phyloP scores from a whole-genome alignment of 352 stramenopile genomes.

The Blastocystis sp. region DNA sequence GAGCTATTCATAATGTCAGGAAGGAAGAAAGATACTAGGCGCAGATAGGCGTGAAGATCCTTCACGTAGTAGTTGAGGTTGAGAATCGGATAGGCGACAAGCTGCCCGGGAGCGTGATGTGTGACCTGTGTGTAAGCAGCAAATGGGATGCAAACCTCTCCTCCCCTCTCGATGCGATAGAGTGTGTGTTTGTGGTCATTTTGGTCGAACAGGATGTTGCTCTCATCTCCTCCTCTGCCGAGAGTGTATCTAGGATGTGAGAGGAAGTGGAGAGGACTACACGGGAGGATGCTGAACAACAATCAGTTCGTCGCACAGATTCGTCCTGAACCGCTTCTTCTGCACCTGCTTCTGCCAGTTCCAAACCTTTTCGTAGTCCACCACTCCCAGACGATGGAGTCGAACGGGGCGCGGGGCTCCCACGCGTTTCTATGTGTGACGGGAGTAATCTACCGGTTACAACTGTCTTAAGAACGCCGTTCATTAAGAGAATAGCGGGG shows the following conservation, averaged over 20 bases:
- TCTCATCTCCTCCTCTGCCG: constrained; percentile 63
- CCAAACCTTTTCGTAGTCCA: constrained; percentile 69
- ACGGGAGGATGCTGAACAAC: constrained; percentile 68
- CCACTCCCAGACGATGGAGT: constrained; percentile 43
- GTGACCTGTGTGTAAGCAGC: constrained; percentile 25
- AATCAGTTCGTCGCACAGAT: constrained; percentile 66
- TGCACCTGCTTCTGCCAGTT: constrained; percentile 69
- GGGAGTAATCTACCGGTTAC: background rate
- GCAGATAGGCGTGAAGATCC: constrained; percentile 67
- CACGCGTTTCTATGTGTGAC: constrained; percentile 28
- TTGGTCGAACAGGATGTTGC: constrained; percentile 68
- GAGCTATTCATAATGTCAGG: constrained; percentile 16
- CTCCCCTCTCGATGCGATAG: constrained; percentile 59
- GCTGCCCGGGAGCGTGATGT: constrained; percentile 62
- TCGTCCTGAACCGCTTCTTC: constrained; percentile 61
- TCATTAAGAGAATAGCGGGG: constrained; percentile 33
- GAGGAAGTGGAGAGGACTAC: constrained; percentile 2
- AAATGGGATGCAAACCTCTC: background rate
- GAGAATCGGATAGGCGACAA: constrained; percentile 68
- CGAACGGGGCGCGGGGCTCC: constrained; percentile 21
- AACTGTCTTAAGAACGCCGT: constrained; percentile 32
- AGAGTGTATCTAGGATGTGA: constrained; percentile 55
- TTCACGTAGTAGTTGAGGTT: constrained; percentile 70
- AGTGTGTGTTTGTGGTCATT: constrained; percentile 65
- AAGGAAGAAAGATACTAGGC: constrained; percentile 3